phyloP scores from a whole-genome alignment of 2,329 filamentous ascomycete genomes.

The Zalaria obscura region DNA sequence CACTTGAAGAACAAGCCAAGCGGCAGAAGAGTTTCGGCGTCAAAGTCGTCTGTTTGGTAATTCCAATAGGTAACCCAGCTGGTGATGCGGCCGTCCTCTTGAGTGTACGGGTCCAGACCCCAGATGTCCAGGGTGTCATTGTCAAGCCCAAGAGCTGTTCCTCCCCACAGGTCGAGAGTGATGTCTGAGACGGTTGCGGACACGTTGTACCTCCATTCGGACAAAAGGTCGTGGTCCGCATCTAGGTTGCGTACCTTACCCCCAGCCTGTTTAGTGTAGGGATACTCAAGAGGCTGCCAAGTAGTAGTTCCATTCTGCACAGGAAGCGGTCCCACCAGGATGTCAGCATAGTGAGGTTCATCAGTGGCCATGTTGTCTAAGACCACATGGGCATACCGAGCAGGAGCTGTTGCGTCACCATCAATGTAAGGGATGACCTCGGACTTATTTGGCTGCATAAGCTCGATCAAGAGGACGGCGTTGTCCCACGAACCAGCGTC shows the following conservation, averaged over 20 bases:
- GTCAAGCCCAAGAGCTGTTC: conserved; percentile 21
- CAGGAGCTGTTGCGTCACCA: conserved; percentile 19
- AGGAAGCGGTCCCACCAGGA: conserved; percentile 36
- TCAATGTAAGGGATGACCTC: conserved; percentile 33
- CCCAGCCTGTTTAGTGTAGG: conserved; percentile 24
- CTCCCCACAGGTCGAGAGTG: conserved; percentile 30
- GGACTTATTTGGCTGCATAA: conserved; percentile 34
- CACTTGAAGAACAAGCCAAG: conserved; percentile 26
- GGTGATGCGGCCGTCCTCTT: conserved; percentile 28
- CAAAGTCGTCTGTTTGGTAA: conserved; percentile 23
- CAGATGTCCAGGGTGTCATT: conserved; percentile 27
- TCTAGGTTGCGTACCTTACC: conserved; percentile 28
- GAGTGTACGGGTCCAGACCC: conserved; percentile 29
- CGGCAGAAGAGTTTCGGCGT: conserved; percentile 30
- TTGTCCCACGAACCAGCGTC: conserved; percentile 14
- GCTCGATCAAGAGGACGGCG: conserved; percentile 17
- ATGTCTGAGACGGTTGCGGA: conserved; percentile 20
- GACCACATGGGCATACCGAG: conserved; percentile 31
- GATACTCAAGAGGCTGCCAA: conserved; percentile 27
- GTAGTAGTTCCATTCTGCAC: conserved; percentile 24
- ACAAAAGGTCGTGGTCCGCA: conserved; percentile 17
- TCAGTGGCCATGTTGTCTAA: conserved; percentile 26
- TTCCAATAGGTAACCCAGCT: conserved; percentile 35
- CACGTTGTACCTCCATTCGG: conserved; percentile 23
- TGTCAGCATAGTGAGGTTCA: conserved; percentile 22